Conservation (phyloP, 202 grass and related monocot species). For the Zoysia matrella region DNA sequence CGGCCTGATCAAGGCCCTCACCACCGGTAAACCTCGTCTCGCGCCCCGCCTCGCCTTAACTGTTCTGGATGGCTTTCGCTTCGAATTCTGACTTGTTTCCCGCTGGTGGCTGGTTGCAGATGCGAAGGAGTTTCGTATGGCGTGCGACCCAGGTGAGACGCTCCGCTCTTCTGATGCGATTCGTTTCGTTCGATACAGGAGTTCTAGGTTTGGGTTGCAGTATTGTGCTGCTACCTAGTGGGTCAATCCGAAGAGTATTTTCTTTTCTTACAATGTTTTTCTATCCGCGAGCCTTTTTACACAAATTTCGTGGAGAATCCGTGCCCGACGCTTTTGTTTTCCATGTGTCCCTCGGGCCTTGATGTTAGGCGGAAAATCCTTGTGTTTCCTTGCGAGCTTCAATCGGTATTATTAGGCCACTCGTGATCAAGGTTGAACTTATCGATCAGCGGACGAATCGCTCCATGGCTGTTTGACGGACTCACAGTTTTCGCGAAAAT, state of each 20-base stretch:
- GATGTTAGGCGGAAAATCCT: background rate
- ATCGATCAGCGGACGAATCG: no score
- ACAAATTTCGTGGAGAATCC: background rate
- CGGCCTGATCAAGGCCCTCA: conserved; percentile 71
- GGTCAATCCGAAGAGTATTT: background rate
- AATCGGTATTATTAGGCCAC: background rate
- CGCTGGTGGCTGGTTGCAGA: conserved; percentile 43
- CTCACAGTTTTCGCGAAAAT: no score
- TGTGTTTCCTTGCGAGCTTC: background rate
- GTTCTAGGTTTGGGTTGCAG: conserved; percentile 18
- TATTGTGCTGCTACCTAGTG: background rate
- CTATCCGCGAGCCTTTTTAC: background rate
- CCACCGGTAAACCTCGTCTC: conserved; percentile 48
- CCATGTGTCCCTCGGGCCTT: background rate
- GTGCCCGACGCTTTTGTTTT: background rate
- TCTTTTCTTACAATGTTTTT: background rate
- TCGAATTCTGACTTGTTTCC: conserved; percentile 10
- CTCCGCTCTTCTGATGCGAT: background rate
- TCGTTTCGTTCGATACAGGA: background rate
- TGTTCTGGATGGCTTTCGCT: background rate
- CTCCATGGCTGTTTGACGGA: no score
- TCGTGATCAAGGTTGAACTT: no score
- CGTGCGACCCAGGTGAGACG: conserved; percentile 74
- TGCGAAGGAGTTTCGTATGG: conserved; percentile 62
- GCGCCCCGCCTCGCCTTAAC: background rate